Evolutionary conservation across 768 basidiomycete genomes (phyloP), one percentile per base, ranked within the genome.

Genomic region (Holtermanniella nyarrowii): DNA sequence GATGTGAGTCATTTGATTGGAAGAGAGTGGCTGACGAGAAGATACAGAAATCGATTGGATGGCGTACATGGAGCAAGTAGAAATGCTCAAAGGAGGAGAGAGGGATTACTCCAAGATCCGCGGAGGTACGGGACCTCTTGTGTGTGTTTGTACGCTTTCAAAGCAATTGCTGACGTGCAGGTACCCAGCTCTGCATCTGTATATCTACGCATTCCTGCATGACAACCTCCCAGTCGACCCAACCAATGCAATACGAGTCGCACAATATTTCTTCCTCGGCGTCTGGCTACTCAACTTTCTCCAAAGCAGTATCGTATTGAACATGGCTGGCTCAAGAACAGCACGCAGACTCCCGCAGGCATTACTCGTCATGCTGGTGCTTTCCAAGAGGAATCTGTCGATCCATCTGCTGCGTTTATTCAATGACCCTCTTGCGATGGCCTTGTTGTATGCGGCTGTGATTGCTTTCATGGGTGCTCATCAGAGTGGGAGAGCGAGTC

Each of bases 11-110:
- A 48, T 41, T 23, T 13, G 24, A 4, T 42, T 23, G 52, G 41
- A 44, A 46, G 12, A 26, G 18, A 12, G 27, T 22, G 48, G 45
- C 56, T 42, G 39, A 40, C 41, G 46, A 21, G 3, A 75, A 96
- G 93, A 91, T 74, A 97, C 95, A 11, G 91, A 99, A 73, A 99
- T 99, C 62, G 95, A 99, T 73, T 97, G 88, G 82, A 79, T 83
- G 63, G 96, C 95, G 0, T 99, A 99, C 67, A 88, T 96, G 82
- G 75, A 83, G 48, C 95, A 97, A 48, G 78, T 86, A 0, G 77
- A 83, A 50, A 68, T 84, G 40, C 89, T 86, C 73, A 61, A 86
- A 44, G 78, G 80, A 49, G 90, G 90, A 26, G 84, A 91, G 68
- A 77, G 83, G 44, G 80, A 90, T 63, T 99, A 99, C 66, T 77